Evolutionary conservation across 2,329 filamentous ascomycete genomes (phyloP).

Genomic region (Aureobasidium melanogenum): DNA sequence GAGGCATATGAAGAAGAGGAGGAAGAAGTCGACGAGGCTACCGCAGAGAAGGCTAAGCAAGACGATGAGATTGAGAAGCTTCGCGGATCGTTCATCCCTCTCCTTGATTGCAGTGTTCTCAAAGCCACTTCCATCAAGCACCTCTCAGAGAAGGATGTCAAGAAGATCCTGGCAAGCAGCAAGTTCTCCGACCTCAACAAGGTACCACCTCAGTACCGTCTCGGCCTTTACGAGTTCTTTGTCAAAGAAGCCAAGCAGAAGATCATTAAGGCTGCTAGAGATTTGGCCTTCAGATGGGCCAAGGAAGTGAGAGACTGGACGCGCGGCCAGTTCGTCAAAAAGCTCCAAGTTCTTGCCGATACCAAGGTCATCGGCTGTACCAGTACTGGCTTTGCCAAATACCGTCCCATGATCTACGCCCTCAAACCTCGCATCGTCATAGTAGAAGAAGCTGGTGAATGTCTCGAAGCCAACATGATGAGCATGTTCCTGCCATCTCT

Average conservation of each 20-base stretch:
- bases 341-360: slow-evolving; percentile 52
- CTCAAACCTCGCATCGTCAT: slow-evolving; percentile 60
- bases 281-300: slow-evolving; percentile 43
- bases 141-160: neutral
- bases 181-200: slow-evolving; percentile 48
- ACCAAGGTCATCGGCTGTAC: slow-evolving; percentile 59
- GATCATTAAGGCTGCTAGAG: slow-evolving; percentile 40
- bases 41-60: slow-evolving; percentile 45
- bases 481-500: slow-evolving; percentile 53
- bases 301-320: slow-evolving; percentile 44
- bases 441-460: slow-evolving; percentile 75
- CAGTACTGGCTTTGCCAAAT: slow-evolving; percentile 74
- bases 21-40: slow-evolving; percentile 52
- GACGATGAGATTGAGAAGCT: slow-evolving; percentile 47
- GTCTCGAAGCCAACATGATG: slow-evolving; percentile 55
- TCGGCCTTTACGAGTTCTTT: slow-evolving; percentile 58
- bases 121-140: neutral
- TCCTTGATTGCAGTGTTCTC: neutral
- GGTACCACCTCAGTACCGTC: slow-evolving; percentile 48
- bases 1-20: slow-evolving; percentile 54
- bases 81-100: slow-evolving; percentile 27
- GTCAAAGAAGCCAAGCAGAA: slow-evolving; percentile 45
- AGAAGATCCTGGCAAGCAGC: neutral
- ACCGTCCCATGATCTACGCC: slow-evolving; percentile 59
- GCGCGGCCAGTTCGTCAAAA: slow-evolving; percentile 50